These are phyloP conservation scores for Penicillium mononematosum DNA, from an alignment of 495 filamentous ascomycete species.

Conservation along the genomic window DNA sequence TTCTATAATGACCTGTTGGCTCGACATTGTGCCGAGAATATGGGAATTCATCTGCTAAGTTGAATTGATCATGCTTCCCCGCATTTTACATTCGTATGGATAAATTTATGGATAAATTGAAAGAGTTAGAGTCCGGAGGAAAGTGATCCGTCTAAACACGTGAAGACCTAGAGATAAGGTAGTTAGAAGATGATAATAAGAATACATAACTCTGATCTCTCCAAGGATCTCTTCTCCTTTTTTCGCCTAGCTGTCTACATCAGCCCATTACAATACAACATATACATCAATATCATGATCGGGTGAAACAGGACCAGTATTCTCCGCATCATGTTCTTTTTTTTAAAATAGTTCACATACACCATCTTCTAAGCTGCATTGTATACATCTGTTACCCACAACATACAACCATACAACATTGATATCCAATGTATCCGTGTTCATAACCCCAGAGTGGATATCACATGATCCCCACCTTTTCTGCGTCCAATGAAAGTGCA, in stretches of 20 bases:
- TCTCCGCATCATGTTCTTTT: not conserved
- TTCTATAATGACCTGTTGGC: conserved; percentile 1
- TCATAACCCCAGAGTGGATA: conserved; percentile 8
- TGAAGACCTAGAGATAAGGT: conserved; percentile 31
- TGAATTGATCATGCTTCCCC: not conserved
- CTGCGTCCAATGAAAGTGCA: conserved; percentile 12
- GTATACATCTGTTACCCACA: not conserved
- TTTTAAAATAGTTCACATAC: not conserved
- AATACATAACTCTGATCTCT: conserved; percentile 31
- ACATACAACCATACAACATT: no score
- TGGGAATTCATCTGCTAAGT: not conserved
- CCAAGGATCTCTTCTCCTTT: conserved; percentile 10
- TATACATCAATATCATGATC: not conserved
- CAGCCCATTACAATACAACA: not conserved
- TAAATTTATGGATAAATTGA: not conserved
- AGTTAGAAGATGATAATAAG: conserved; percentile 28
- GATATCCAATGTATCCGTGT: not conserved
- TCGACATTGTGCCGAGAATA: conserved; percentile 10
- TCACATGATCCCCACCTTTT: conserved; percentile 31
- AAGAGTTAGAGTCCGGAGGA: not conserved
- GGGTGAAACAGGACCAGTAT: not conserved
- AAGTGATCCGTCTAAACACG: conserved; percentile 20
- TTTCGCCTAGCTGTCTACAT: conserved; percentile 14
- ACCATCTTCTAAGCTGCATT: not conserved
- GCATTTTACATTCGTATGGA: not conserved